These are phyloP conservation scores for Saxophila tyrrhenica DNA, from an alignment of 495 filamentous ascomycete species.

Conservation along the genomic window DNA sequence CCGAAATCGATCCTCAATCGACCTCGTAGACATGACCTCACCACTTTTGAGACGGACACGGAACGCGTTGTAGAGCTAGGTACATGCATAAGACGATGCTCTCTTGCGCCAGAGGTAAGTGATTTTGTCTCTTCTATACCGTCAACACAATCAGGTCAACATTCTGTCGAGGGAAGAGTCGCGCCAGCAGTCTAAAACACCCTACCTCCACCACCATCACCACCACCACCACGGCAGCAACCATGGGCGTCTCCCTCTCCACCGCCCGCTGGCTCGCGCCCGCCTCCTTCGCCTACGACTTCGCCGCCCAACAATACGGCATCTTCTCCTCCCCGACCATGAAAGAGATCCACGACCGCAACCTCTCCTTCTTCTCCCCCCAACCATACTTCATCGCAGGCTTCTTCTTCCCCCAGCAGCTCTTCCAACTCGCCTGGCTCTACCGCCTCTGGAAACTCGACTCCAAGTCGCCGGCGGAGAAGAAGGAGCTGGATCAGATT, in stretches of 20 bases:
- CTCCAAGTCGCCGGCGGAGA: conserved; percentile 8
- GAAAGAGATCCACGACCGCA: conserved; percentile 39
- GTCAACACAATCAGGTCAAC: too few species aligned
- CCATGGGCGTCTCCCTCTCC: conserved; percentile 23
- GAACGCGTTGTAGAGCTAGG: not conserved
- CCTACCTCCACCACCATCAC: too few species aligned
- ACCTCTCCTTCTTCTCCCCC: conserved; percentile 41
- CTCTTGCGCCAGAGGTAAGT: not conserved
- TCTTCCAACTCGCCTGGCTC: conserved; percentile 42
- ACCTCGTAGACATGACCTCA: not conserved
- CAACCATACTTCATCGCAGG: conserved; percentile 42
- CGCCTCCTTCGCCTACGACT: conserved; percentile 34
- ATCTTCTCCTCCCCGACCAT: conserved; percentile 33
- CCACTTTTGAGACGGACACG: not conserved
- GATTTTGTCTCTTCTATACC: too few species aligned
- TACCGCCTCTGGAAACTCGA: conserved; percentile 38
- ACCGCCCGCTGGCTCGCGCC: conserved; percentile 31
- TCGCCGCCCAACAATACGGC: conserved; percentile 18
- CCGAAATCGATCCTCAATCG: too few species aligned
- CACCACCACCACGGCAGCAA: not conserved
- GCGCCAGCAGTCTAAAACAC: too few species aligned
- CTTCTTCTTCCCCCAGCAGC: conserved; percentile 45
- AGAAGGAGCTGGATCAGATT: conserved; percentile 31
- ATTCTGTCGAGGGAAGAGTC: too few species aligned
- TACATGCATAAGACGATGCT: not conserved